phyloP scores from a whole-genome alignment of 2,329 filamentous ascomycete species.

The Penicillium rolfsii region DNA sequence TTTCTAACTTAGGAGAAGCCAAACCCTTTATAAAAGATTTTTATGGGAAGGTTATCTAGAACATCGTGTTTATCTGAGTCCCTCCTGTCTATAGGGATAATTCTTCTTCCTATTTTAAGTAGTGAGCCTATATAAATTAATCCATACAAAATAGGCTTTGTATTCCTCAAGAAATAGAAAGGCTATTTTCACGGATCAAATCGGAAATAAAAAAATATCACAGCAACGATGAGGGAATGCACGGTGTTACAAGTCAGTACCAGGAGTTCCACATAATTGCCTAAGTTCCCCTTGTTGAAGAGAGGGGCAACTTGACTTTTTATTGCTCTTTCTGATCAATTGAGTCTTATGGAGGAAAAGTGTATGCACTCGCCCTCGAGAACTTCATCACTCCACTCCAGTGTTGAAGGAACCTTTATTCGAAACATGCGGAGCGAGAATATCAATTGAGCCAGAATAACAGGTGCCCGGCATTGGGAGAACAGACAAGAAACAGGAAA shows the following conservation, averaged over 20 bases:
- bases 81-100: too few species aligned
- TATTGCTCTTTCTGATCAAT: slow-evolving; percentile 13
- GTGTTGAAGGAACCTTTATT: slow-evolving; percentile 17
- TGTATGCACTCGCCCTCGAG: background rate
- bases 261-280: background rate
- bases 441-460: background rate
- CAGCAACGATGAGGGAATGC: too few species aligned
- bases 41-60: too few species aligned
- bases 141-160: too few species aligned
- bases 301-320: slow-evolving; percentile 14
- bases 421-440: slow-evolving; percentile 5
- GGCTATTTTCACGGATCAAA: too few species aligned
- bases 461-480: background rate
- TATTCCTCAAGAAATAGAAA: too few species aligned
- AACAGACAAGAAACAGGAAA: background rate
- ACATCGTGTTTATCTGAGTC: too few species aligned
- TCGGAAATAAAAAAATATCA: too few species aligned
- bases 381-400: slow-evolving; percentile 29
- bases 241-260: background rate
- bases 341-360: slow-evolving; percentile 5
- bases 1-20: too few species aligned
- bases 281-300: slow-evolving; percentile 32
- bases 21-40: too few species aligned
- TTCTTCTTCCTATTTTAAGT: too few species aligned
- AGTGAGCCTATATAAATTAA: too few species aligned